Evolutionary conservation across 495 filamentous ascomycete genomes (phyloP).

Genomic region (Margaritispora aquatica): DNA sequence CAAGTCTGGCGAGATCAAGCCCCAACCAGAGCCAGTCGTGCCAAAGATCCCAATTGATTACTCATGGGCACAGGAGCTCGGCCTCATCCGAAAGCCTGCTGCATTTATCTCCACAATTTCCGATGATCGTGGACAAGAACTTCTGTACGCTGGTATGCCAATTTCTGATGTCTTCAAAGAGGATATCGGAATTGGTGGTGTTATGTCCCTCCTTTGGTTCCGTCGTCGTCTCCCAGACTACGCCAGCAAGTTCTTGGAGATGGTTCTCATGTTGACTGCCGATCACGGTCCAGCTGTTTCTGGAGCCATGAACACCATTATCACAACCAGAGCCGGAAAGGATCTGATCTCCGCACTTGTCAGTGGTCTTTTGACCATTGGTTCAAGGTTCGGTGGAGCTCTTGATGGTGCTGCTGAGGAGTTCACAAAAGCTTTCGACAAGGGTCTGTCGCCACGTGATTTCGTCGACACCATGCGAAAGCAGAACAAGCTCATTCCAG

Average conservation of each 20-base stretch:
- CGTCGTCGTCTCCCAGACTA: slow-evolving; percentile 93
- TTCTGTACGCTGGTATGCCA: slow-evolving; percentile 97
- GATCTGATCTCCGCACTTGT: slow-evolving; percentile 94
- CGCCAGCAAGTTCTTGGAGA: slow-evolving; percentile 98
- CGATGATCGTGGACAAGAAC: slow-evolving; percentile 98
- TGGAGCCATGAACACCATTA: slow-evolving; percentile 99
- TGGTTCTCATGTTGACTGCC: slow-evolving; percentile 99
- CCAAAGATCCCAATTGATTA: slow-evolving; percentile 99
- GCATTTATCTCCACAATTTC: slow-evolving; percentile 99
- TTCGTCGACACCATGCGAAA: slow-evolving; percentile 99
- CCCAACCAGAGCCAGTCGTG: slow-evolving; percentile 79
- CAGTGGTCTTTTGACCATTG: slow-evolving; percentile 94
- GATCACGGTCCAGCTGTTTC: slow-evolving; percentile 99
- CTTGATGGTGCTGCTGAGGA: slow-evolving; percentile 97
- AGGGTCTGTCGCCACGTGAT: slow-evolving; percentile 95
- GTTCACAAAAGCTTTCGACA: slow-evolving; percentile 96
- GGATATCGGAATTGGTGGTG: slow-evolving; percentile 98
- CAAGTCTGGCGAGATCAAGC: slow-evolving; percentile 74
- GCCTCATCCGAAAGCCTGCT: slow-evolving; percentile 98
- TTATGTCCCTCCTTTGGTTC: slow-evolving; percentile 99
- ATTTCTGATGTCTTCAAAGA: slow-evolving; percentile 99
- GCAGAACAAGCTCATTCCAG: slow-evolving; percentile 99
- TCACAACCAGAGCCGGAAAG: slow-evolving; percentile 97
- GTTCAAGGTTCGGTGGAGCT: slow-evolving; percentile 96
- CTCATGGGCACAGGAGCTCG: slow-evolving; percentile 98